Evolutionary conservation across 352 stramenopile genomes (phyloP), one percentile per base, ranked within the genome.

Genomic region (Labyrinthula sp.): DNA sequence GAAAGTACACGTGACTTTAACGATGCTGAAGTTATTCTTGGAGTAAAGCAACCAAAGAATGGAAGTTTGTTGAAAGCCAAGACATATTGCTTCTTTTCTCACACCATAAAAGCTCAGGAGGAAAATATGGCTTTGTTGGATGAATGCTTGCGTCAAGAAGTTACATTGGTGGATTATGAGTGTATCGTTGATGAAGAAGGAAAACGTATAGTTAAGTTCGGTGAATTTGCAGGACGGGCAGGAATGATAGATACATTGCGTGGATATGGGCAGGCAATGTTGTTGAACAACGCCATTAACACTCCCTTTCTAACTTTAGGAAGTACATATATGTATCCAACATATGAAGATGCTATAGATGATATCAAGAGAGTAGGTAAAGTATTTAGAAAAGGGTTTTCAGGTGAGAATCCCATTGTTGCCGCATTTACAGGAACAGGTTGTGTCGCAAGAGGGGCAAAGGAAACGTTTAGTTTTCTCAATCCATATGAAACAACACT

Each of bases 1-100:
- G 79, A 94, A 15, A n/a, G n/a, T n/a, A n/a, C n/a, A n/a, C n/a
- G n/a, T n/a, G 77, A 92, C 50, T 54, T 95, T 4, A 68, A 58
- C 18, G 46, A 57, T 9, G 80, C 77, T 24, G 77, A 78, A 47
- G 65, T 93, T 34, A 86, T 95, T 50, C 69, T 95, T 39, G 82
- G 82, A 58, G 81, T 95, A 48, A 95, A 95, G 64, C 75, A 91
- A 46, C 73, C 88, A 33, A 72, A 69, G 8, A 71, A 71, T 48
- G 58, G 70, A 10, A 52, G 72, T 38, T 61, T 93, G 29, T 60
- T 90, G 33, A 40, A 67, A 4, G 67, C 91, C 26, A 90, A 90
- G 63, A 90, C 79, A 15, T 93, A 92, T 60, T 71, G 93, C 49
- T 94, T 93, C 65, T 95, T 95, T 59, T 85, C 71, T 48, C 84